phyloP scores from a whole-genome alignment of 148 eudicot genomes.

The Arbutus unedo region DNA sequence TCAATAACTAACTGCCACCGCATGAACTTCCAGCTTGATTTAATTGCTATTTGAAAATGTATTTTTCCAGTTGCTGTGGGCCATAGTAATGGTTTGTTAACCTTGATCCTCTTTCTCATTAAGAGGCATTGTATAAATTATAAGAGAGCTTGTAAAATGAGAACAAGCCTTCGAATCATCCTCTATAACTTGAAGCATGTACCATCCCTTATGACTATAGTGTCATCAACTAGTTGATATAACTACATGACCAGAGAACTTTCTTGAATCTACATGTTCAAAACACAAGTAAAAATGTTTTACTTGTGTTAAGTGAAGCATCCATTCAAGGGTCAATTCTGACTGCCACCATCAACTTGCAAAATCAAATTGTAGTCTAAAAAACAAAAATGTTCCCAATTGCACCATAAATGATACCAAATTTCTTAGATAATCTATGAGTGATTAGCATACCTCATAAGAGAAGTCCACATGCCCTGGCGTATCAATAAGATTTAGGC shows the following conservation, averaged over 20 bases:
- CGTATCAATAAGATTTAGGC: slow-evolving; percentile 93
- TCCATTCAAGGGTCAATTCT: background rate
- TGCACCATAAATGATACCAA: background rate
- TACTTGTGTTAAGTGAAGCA: background rate
- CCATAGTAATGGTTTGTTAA: background rate
- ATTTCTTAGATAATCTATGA: background rate
- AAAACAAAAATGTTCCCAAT: background rate
- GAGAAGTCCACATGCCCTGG: slow-evolving; percentile 99
- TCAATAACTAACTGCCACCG: background rate
- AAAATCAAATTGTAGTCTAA: background rate
- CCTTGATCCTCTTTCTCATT: background rate
- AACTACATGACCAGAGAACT: background rate
- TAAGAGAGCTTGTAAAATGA: background rate
- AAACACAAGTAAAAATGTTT: background rate
- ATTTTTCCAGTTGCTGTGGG: background rate
- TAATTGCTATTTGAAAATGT: background rate
- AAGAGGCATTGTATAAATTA: background rate
- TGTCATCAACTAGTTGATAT: background rate
- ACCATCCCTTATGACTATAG: background rate
- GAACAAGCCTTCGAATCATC: too few species aligned
- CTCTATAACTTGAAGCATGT: background rate
- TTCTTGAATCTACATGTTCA: background rate
- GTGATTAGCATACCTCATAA: slow-evolving; percentile 63
- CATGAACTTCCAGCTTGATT: background rate
- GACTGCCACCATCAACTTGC: background rate